Conservation (phyloP, 306 rosid species). For the Parietaria judaica region DNA sequence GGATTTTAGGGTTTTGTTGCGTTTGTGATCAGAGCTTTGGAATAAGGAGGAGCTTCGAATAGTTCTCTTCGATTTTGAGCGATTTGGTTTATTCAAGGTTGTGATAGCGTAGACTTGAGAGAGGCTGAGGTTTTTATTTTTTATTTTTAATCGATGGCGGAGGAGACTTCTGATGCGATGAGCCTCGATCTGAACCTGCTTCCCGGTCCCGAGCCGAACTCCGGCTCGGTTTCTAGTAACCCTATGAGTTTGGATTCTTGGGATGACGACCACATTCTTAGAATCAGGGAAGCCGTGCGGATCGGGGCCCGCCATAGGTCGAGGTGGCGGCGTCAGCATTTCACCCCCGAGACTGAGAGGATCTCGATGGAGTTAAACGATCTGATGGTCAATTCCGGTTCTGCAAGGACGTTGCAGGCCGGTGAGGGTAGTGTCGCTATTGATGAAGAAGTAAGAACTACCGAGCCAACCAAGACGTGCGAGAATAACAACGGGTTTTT, state of each 20-base stretch:
- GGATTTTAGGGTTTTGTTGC: constrained; percentile 7
- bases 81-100: constrained; percentile 17
- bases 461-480: constrained; percentile 50
- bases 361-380: constrained; percentile 54
- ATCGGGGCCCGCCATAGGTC: constrained; percentile 47
- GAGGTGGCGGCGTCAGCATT: constrained; percentile 38
- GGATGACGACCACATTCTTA: constrained; percentile 42
- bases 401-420: constrained; percentile 48
- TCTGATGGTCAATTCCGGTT: constrained; percentile 52
- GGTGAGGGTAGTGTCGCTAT: constrained; percentile 72
- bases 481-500: constrained; percentile 50
- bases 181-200: constrained; percentile 96
- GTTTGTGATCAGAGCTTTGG: constrained; percentile 9
- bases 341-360: constrained; percentile 35
- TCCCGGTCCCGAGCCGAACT: constrained; percentile 61
- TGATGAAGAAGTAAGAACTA: constrained; percentile 58
- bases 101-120: constrained; percentile 12
- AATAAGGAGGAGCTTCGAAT: not conserved
- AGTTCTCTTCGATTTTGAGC: not conserved
- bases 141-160: constrained; percentile 66
- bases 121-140: not conserved
- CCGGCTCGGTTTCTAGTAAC: constrained; percentile 27
- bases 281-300: constrained; percentile 49
- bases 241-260: constrained; percentile 50
- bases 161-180: constrained; percentile 70